Base-by-base conservation (phyloP, 2,329 filamentous ascomycete genomes). In the Dryadomyces quercivorus region DNA sequence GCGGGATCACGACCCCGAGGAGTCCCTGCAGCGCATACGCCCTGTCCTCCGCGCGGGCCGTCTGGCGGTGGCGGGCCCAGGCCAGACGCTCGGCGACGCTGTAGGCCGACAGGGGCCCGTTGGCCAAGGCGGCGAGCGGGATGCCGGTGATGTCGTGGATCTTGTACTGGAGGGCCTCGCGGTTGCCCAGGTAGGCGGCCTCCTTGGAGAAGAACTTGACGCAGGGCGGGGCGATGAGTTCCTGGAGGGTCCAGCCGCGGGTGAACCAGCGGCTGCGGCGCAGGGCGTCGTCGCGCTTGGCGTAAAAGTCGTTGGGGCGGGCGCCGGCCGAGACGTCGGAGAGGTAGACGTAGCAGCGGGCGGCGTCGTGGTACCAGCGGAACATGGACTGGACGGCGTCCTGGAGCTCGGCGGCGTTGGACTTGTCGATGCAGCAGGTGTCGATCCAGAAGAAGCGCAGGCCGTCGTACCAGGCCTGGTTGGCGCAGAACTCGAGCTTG, bases 21-120 rank as follows among this genome's bases (percentile, higher is more conserved):
- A 64, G 49, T 1, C 63, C 63, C 15, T 64, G 40, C 1, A 65
- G 49, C 21, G 57, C 61, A 46, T 64, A 65, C 0, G 61, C 62
- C 6, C 51, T 40, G 56, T 66, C 61, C 50, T 63, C 55, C 52
- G 36, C 6, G 8, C 53, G 50, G 0, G 55, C 59, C 3, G 58
- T 61, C 44, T 58, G 7, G 2, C 56, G 51, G 2, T 13, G 12
- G 2, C 36, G 43, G 6, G 46, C 54, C 56, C 56, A 58, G 3
- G 3, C 3, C 18, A 47, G 20, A 15, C 51, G 51, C 31, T 52
- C 51, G 3, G 16, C 43, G 31, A 52, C 43, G 38, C 26, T 40
- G 20, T 46, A 52, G 3, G 8, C 6, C 6, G 42, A 8, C 10
- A 52, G 31, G 2, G 26, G 12, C 2, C 2, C 22, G 8, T 26